Evolutionary conservation across 306 rosid species (phyloP).

Genomic region (Sphenostylis stenocarpa): DNA sequence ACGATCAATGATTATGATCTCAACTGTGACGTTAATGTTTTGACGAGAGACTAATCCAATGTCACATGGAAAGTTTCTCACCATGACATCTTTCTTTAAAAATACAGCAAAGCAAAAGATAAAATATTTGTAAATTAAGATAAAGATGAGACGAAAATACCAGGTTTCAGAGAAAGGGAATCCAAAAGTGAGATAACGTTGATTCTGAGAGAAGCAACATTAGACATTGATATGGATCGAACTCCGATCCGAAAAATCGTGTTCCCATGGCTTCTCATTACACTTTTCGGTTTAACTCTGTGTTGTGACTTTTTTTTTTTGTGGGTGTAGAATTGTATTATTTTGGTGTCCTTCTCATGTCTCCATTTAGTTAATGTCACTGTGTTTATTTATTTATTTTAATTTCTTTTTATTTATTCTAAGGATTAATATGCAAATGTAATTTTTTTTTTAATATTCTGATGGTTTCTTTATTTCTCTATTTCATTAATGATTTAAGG

Average conservation of each 20-base stretch:
- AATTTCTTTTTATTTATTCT: no score
- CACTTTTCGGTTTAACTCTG: background rate
- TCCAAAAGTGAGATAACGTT: background rate
- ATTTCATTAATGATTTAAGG: no score
- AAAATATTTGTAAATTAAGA: background rate
- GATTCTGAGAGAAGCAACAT: background rate
- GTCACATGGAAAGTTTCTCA: background rate
- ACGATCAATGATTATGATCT: background rate
- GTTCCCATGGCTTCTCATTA: background rate
- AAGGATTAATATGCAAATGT: no score
- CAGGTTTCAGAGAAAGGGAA: background rate
- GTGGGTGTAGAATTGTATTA: background rate
- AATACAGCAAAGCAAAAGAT: background rate
- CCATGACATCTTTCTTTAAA: background rate
- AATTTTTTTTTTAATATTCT: no score
- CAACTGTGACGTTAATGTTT: background rate
- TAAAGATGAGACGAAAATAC: background rate
- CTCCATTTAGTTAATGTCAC: no score
- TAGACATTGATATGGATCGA: background rate
- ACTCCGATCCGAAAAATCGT: background rate
- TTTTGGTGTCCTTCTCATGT: no score
- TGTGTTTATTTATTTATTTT: no score
- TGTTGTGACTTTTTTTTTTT: background rate
- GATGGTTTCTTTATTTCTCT: no score
- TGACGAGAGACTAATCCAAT: background rate